Evolutionary conservation across 129 eudicot genomes (phyloP), one percentile per base, ranked within the genome.

Genomic region (Lonicera japonica): DNA sequence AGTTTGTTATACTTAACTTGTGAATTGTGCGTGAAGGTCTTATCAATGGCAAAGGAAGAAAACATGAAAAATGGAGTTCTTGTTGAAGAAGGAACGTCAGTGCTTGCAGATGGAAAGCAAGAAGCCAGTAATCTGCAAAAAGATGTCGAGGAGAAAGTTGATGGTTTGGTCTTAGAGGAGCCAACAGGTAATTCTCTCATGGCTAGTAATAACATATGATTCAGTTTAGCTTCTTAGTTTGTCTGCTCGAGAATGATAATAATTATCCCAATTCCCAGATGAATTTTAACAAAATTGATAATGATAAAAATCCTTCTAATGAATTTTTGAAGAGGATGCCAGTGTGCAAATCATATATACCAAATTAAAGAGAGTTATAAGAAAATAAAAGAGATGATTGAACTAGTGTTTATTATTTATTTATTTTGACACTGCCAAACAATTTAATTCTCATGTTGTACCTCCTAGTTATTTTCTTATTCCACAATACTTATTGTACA

Each of bases 121-220:
- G 54, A 22, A 17, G 34, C 55, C 5, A 64, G 23, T 29, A 54
- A 21, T 54, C 41, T 36, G 59, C 41, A 71, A 18, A 25, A 51
- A 4, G 71, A 61, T 20, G 67, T 70, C 25, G 71, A 62, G 46
- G 80, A 70, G 63, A 71, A 70, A 75, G 69, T 80, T 25, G 69
- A 71, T 18, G 67, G 63, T 25, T 53, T 80, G 61, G 58, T 55
- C 10, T 58, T 75, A 56, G 85, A 70, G 41, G 77, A 70, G 66
- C 75, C 71, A 5, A 63, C 47, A 60, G 80, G 80, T 71, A 48
- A 51, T 20, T 61, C 5, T 8, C 47, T n/a, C 50, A 40, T 52
- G 16, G 21, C 17, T 58, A n/a, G 16, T 14, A 23, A n/a, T 11
- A 16, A 6, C 46, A 15, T 23, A 29, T 21, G 19, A 17, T 58